A percentile compares a stretch with the other conserved stretches of the same genome.
These are phyloP conservation scores for Ganoderma leucocontextum DNA, from an alignment of 1,284 basidiomycete genomes.

Conservation along the genomic window DNA sequence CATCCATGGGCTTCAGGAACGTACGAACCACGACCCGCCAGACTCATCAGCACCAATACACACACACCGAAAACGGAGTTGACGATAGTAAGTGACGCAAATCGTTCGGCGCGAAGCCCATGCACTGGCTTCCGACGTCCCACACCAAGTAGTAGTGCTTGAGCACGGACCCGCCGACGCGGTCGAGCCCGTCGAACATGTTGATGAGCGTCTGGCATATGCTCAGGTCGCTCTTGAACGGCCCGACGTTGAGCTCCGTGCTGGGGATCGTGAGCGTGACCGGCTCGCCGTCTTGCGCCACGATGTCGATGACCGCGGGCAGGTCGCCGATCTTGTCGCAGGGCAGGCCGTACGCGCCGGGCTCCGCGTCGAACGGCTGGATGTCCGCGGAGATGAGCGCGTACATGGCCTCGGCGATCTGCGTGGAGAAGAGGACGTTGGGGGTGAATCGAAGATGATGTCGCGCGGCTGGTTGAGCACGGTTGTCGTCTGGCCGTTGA, in stretches of 20 bases:
- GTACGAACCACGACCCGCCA: neutral
- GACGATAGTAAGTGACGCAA: neutral
- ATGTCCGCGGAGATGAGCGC: constrained; percentile 64
- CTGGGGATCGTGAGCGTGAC: constrained; percentile 66
- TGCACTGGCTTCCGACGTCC: constrained; percentile 55
- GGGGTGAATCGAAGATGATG: constrained; percentile 67
- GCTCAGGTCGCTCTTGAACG: constrained; percentile 55
- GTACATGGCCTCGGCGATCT: constrained; percentile 61
- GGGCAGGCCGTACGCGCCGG: constrained; percentile 64
- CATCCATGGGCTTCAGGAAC: neutral
- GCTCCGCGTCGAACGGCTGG: constrained; percentile 54
- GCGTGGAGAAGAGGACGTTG: constrained; percentile 58
- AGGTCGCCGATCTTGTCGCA: constrained; percentile 55
- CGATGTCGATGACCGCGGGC: constrained; percentile 58
- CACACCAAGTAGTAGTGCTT: constrained; percentile 67
- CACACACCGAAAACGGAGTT: neutral
- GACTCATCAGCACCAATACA: neutral
- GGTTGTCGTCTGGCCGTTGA: constrained; percentile 60
- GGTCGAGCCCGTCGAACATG: constrained; percentile 55
- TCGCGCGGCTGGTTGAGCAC: constrained; percentile 48
- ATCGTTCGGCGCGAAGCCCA: constrained; percentile 58
- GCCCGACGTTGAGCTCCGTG: constrained; percentile 62
- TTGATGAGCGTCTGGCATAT: constrained; percentile 66
- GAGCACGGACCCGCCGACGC: constrained; percentile 60
- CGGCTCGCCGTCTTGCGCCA: constrained; percentile 50